Conservation (phyloP, 2,329 filamentous ascomycete species). For the Alternaria solani region DNA sequence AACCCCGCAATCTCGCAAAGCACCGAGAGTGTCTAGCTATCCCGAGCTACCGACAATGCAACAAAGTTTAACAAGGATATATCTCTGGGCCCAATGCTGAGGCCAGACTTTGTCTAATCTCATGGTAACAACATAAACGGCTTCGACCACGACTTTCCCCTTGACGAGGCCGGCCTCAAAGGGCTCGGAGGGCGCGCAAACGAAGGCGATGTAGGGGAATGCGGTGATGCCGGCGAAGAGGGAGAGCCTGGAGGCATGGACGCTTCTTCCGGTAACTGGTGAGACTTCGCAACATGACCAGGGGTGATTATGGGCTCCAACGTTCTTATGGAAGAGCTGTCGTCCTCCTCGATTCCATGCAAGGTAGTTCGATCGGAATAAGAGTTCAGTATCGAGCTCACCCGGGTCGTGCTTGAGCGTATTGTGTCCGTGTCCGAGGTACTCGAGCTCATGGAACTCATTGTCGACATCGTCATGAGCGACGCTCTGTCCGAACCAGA, state of each 20-base stretch:
- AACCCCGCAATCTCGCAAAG: slow-evolving; percentile 11
- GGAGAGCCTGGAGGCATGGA: slow-evolving; percentile 32
- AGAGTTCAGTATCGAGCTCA: slow-evolving; percentile 43
- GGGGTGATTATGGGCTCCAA: slow-evolving; percentile 25
- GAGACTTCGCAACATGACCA: slow-evolving; percentile 21
- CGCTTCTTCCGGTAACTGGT: slow-evolving; percentile 26
- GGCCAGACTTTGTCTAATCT: slow-evolving; percentile 4
- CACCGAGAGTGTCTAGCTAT: slow-evolving; percentile 16
- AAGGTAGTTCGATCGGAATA: slow-evolving; percentile 43
- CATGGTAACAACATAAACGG: slow-evolving; percentile 43
- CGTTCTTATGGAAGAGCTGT: slow-evolving; percentile 39
- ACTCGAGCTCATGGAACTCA: slow-evolving; percentile 35
- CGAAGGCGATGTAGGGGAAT: slow-evolving; percentile 18
- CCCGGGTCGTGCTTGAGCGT: slow-evolving; percentile 33
- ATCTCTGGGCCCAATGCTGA: slow-evolving; percentile 5
- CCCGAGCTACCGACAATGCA: slow-evolving; percentile 7
- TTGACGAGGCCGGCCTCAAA: slow-evolving; percentile 22
- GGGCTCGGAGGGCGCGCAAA: slow-evolving; percentile 26
- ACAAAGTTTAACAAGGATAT: slow-evolving; percentile 15
- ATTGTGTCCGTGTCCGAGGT: slow-evolving; percentile 44
- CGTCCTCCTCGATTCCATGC: slow-evolving; percentile 43
- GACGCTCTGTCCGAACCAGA: slow-evolving; percentile 42
- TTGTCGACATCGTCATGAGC: slow-evolving; percentile 40
- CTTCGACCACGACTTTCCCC: slow-evolving; percentile 42
- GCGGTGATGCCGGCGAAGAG: slow-evolving; percentile 14